These are phyloP conservation scores for Ceratocystis colombiana DNA, from an alignment of 2,329 filamentous ascomycete genomes.

Conservation along the genomic window DNA sequence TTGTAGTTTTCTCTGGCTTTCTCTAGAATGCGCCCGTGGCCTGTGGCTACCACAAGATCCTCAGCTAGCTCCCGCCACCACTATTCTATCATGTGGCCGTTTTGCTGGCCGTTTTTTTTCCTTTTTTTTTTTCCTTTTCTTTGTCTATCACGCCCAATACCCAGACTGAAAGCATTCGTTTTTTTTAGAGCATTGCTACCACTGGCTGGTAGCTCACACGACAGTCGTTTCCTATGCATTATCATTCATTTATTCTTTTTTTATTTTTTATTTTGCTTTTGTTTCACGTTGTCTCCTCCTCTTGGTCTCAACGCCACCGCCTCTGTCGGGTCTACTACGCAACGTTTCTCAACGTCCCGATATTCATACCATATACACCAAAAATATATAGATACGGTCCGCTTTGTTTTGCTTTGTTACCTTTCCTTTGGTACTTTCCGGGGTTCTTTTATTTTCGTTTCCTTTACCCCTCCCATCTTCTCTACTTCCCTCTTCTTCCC, in stretches of 20 bases:
- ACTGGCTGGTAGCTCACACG: conserved; percentile 12
- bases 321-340: too few species aligned
- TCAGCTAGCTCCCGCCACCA: not conserved
- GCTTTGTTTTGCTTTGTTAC: conserved; percentile 7
- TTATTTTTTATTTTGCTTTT: not conserved
- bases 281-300: not conserved
- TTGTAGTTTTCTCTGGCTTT: too few species aligned
- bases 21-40: not conserved
- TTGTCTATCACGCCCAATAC: not conserved
- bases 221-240: not conserved
- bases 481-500: not conserved
- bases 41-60: not conserved
- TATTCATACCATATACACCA: too few species aligned
- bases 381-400: not conserved
- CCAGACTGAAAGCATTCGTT: conserved; percentile 7
- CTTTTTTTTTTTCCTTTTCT: not conserved
- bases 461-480: too few species aligned
- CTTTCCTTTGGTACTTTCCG: too few species aligned
- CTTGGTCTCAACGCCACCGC: not conserved
- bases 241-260: not conserved
- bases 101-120: not conserved
- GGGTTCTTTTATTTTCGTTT: too few species aligned
- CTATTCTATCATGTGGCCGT: not conserved
- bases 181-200: conserved; percentile 6
- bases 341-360: too few species aligned